These are phyloP conservation scores for Gossypium aridum DNA, from an alignment of 441 rosid genomes.

Conservation along the genomic window DNA sequence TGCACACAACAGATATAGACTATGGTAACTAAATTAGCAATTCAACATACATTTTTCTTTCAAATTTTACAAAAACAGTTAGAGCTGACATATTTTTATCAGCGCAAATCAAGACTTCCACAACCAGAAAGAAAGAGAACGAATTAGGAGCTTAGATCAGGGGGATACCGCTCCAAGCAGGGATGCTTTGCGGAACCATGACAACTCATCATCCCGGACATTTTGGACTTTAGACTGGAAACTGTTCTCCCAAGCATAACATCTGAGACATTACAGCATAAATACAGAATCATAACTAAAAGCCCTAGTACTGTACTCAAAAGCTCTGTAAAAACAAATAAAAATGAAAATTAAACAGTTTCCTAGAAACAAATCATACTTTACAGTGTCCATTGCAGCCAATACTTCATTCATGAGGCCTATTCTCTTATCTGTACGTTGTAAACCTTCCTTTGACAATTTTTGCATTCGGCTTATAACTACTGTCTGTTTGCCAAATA, in stretches of 20 bases:
- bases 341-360: slow-evolving; percentile 14
- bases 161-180: slow-evolving; percentile 78
- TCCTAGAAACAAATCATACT: slow-evolving; percentile 42
- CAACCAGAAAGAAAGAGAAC: slow-evolving; percentile 9
- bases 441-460: slow-evolving; percentile 94
- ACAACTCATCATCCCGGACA: slow-evolving; percentile 76
- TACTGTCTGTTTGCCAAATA: slow-evolving; percentile 54
- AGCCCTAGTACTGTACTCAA: neutral
- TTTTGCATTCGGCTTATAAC: slow-evolving; percentile 92
- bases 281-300: slow-evolving; percentile 15
- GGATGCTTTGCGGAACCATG: slow-evolving; percentile 94
- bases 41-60: neutral
- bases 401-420: slow-evolving; percentile 98
- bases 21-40: neutral
- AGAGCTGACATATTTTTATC: neutral
- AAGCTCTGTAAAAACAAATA: neutral
- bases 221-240: slow-evolving; percentile 87
- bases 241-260: slow-evolving; percentile 99
- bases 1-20: neutral
- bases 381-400: slow-evolving; percentile 99
- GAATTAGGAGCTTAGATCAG: slow-evolving; percentile 13
- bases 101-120: neutral
- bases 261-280: slow-evolving; percentile 44
- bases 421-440: slow-evolving; percentile 95
- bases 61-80: neutral